Conservation (phyloP, 2,329 filamentous ascomycete species). For the Epichloe bromicola region DNA sequence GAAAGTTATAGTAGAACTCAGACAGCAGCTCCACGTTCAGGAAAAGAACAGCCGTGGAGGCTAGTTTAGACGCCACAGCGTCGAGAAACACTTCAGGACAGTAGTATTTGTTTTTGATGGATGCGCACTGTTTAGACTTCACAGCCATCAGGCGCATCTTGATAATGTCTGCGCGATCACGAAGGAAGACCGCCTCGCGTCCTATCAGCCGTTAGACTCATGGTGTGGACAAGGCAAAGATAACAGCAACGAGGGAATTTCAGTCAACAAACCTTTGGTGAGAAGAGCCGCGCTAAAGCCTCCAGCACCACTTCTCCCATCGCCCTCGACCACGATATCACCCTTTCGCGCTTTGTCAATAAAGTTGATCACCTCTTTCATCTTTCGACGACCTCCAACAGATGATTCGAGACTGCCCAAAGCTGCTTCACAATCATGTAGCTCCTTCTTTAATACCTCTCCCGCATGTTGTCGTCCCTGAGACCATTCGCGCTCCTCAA, state of each 20-base stretch:
- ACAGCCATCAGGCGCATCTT: conserved; percentile 80
- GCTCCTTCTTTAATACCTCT: conserved; percentile 71
- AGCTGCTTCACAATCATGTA: conserved; percentile 71
- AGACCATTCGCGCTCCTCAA: conserved; percentile 81
- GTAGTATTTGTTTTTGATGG: conserved; percentile 81
- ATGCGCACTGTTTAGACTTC: conserved; percentile 80
- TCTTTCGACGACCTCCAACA: conserved; percentile 71
- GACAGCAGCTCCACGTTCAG: conserved; percentile 92
- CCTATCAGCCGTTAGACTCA: conserved; percentile 37
- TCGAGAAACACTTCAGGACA: conserved; percentile 98
- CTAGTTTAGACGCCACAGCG: conserved; percentile 87
- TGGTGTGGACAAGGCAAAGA: not conserved
- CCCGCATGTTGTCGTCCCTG: conserved; percentile 74
- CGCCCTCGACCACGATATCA: conserved; percentile 72
- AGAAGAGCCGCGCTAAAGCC: conserved; percentile 84
- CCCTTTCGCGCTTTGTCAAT: conserved; percentile 83
- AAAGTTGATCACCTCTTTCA: conserved; percentile 81
- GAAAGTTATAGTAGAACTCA: conserved; percentile 97
- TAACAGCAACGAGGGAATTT: not conserved
- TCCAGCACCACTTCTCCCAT: conserved; percentile 72
- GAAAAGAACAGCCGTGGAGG: conserved; percentile 89
- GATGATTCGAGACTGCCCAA: conserved; percentile 60
- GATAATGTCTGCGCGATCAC: conserved; percentile 79
- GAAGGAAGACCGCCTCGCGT: conserved; percentile 85
- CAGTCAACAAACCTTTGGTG: conserved; percentile 51